These are phyloP conservation scores for Capsicum pubescens DNA, from an alignment of 257 asterid genomes.

Conservation along the genomic window DNA sequence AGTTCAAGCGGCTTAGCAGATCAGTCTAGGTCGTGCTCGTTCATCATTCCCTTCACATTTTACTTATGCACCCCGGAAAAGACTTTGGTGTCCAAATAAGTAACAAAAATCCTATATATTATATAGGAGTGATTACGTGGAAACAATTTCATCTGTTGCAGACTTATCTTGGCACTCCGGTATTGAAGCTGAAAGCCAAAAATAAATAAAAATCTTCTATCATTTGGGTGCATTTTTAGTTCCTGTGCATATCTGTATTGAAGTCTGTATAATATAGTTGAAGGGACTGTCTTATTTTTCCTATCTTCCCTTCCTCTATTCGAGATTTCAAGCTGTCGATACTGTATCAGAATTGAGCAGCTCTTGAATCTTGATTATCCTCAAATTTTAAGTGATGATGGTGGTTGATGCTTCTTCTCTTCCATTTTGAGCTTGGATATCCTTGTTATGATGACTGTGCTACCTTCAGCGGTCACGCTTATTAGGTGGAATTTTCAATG, in stretches of 20 bases:
- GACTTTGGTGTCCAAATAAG: background rate
- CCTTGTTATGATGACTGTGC: constrained; percentile 26
- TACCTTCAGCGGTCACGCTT: constrained; percentile 52
- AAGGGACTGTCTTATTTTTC: background rate
- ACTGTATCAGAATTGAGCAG: background rate
- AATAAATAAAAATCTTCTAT: background rate
- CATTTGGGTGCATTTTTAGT: background rate
- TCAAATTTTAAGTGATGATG: constrained; percentile 21
- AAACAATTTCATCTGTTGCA: background rate
- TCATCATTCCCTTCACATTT: background rate
- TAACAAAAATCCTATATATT: background rate
- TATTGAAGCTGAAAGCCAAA: background rate
- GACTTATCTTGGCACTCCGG: constrained; percentile 7
- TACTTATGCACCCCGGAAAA: background rate
- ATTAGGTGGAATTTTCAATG: constrained; percentile 72
- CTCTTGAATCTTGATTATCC: background rate
- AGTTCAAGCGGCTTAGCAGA: background rate
- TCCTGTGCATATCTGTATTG: background rate
- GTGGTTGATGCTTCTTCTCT: constrained; percentile 20
- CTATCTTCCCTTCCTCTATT: background rate
- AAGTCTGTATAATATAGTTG: background rate
- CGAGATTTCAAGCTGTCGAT: background rate
- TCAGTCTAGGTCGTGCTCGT: background rate
- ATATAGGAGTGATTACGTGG: background rate
- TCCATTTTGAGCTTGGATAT: constrained; percentile 23